phyloP scores from a whole-genome alignment of 2,329 filamentous ascomycete genomes.

The Botrytis squamosa region DNA sequence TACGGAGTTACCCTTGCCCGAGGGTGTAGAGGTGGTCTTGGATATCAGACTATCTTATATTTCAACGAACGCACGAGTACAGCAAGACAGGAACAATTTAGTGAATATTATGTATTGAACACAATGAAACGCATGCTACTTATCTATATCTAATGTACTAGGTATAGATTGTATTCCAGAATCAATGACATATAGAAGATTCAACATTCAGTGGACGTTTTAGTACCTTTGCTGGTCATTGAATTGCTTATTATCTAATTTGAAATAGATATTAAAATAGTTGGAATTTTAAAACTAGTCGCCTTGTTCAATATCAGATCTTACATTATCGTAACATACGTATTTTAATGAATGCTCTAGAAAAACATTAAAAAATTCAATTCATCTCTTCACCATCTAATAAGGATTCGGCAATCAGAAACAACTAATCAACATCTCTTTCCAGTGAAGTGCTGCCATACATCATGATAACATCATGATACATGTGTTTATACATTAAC shows the following conservation, averaged over 20 bases:
- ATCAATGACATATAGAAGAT: neutral
- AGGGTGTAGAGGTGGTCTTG: neutral
- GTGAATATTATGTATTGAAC: neutral
- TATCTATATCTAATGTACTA: neutral
- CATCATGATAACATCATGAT: too few relatives aligned
- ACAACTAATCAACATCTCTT: too few relatives aligned
- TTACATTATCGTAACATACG: too few relatives aligned
- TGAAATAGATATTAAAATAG: neutral
- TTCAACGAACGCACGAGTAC: too few relatives aligned
- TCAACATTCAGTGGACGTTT: neutral
- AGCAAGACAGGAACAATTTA: neutral
- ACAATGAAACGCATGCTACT: neutral
- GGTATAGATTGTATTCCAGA: neutral
- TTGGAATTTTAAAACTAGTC: neutral
- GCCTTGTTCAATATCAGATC: too few relatives aligned
- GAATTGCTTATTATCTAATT: neutral
- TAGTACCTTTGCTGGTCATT: neutral
- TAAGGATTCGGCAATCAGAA: too few relatives aligned
- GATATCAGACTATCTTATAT: neutral
- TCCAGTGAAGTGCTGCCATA: too few relatives aligned
- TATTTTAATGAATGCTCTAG: too few relatives aligned
- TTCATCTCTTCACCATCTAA: too few relatives aligned
- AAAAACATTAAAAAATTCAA: too few relatives aligned
- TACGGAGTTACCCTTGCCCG: neutral
- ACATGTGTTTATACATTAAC: too few relatives aligned